Conservation (phyloP, 2,329 filamentous ascomycete genomes). For the Xylaria hypoxylon region DNA sequence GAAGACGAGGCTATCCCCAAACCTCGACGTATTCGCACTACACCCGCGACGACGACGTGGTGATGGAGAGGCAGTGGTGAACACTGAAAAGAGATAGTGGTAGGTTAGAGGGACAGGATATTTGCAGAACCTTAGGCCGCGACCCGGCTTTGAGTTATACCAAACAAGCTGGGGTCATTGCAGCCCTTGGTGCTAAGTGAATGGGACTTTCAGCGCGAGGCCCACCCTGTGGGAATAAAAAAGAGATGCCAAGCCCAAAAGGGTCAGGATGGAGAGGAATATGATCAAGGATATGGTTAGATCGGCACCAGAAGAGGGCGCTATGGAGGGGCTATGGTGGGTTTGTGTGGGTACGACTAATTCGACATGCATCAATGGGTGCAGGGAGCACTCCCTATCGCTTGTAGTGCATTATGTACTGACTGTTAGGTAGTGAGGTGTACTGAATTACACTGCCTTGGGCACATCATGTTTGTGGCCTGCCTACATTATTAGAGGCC, state of each 20-base stretch:
- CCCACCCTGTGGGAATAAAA: conserved; percentile 33
- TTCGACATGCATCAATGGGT: conserved; percentile 30
- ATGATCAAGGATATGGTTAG: conserved; percentile 37
- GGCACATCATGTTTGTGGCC: too few species aligned
- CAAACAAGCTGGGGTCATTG: conserved; percentile 26
- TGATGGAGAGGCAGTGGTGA: conserved; percentile 25
- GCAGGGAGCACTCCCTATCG: conserved; percentile 11
- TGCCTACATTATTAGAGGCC: too few species aligned
- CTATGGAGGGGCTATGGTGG: conserved; percentile 21
- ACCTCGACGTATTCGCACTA: conserved; percentile 35
- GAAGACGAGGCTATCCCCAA: conserved; percentile 38
- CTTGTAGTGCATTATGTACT: conserved; percentile 1
- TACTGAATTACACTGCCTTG: too few species aligned
- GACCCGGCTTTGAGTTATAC: conserved; percentile 40
- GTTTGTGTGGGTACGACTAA: conserved; percentile 29
- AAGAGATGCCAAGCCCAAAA: conserved; percentile 33
- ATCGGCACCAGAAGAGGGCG: conserved; percentile 28
- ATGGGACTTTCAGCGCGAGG: conserved; percentile 35
- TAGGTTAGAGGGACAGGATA: conserved; percentile 34
- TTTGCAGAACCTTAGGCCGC: conserved; percentile 37
- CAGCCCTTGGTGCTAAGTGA: conserved; percentile 19
- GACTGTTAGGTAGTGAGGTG: neutral
- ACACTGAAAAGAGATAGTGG: conserved; percentile 27
- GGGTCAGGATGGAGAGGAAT: conserved; percentile 29
- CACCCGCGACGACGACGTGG: conserved; percentile 36